Evolutionary conservation across 2,329 filamentous ascomycete species (phyloP).

Genomic region (Hypoxylon sp.): DNA sequence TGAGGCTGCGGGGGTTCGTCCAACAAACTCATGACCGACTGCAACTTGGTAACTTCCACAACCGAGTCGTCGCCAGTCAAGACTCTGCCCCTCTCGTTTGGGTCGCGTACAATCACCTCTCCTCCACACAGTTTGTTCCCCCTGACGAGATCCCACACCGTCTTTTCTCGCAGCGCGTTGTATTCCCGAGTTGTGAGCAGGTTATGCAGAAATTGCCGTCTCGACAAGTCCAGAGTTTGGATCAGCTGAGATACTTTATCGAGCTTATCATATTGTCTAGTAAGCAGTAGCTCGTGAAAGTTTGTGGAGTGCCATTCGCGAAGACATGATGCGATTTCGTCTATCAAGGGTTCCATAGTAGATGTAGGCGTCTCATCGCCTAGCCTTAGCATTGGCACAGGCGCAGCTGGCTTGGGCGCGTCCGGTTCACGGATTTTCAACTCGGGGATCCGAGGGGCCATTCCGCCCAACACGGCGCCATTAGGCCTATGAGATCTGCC

Average conservation of each 20-base stretch:
- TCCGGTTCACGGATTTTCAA: constrained; percentile 69
- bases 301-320: constrained; percentile 99
- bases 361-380: constrained; percentile 97
- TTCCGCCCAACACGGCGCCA: constrained; percentile 20
- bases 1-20: constrained; percentile 80
- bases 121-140: constrained; percentile 95
- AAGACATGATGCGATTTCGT: constrained; percentile 96
- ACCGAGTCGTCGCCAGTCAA: constrained; percentile 94
- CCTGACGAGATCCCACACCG: constrained; percentile 93
- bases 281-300: constrained; percentile 89
- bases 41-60: constrained; percentile 88
- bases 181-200: constrained; percentile 91
- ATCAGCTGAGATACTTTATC: constrained; percentile 87
- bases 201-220: constrained; percentile 93
- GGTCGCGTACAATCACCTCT: constrained; percentile 95
- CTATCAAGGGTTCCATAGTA: constrained; percentile 88
- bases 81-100: constrained; percentile 83
- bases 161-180: constrained; percentile 82
- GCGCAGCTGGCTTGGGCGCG: constrained; percentile 84
- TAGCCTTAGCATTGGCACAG: constrained; percentile 97
- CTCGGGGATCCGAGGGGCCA: constrained; percentile 12
- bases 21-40: constrained; percentile 95
- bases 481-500: constrained; percentile 34
- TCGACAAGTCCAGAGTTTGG: constrained; percentile 82
- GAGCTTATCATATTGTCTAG: constrained; percentile 82